Evolutionary conservation across 2,329 filamentous ascomycete species (phyloP).

Genomic region (Leptographium radiaticola): DNA sequence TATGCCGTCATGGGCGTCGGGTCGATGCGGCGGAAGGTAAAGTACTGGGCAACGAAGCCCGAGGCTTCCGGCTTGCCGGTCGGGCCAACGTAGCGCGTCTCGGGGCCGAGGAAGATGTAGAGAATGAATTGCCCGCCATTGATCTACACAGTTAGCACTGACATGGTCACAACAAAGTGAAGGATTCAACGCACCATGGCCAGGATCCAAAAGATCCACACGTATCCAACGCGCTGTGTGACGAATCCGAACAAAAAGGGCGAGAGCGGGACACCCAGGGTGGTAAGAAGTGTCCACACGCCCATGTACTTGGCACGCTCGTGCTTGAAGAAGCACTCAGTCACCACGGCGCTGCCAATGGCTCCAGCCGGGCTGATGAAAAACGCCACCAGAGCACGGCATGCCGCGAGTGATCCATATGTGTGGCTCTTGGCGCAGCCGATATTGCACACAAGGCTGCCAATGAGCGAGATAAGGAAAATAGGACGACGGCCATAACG

Average conservation of each 20-base stretch:
- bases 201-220: conserved; percentile 46
- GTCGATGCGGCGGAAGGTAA: conserved; percentile 36
- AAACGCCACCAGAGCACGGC: conserved; percentile 36
- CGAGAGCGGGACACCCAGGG: conserved; percentile 16
- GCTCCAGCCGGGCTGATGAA: conserved; percentile 39
- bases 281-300: conserved; percentile 33
- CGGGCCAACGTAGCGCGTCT: conserved; percentile 38
- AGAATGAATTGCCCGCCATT: conserved; percentile 43
- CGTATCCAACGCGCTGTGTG: conserved; percentile 35
- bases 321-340: conserved; percentile 43
- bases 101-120: conserved; percentile 40
- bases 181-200: conserved; percentile 29
- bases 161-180: neutral
- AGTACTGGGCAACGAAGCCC: conserved; percentile 29
- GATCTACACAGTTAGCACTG: conserved; percentile 21
- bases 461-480: conserved; percentile 35
- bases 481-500: conserved; percentile 40
- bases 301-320: conserved; percentile 42
- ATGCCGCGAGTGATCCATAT: conserved; percentile 35
- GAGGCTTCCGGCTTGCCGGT: conserved; percentile 15
- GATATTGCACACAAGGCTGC: conserved; percentile 35
- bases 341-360: conserved; percentile 43
- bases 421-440: conserved; percentile 36
- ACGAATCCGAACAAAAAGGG: conserved; percentile 30
- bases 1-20: conserved; percentile 30